Evolutionary conservation across 495 filamentous ascomycete species (phyloP), one percentile per base, ranked within the genome.

Genomic region (Neurospora sp.): DNA sequence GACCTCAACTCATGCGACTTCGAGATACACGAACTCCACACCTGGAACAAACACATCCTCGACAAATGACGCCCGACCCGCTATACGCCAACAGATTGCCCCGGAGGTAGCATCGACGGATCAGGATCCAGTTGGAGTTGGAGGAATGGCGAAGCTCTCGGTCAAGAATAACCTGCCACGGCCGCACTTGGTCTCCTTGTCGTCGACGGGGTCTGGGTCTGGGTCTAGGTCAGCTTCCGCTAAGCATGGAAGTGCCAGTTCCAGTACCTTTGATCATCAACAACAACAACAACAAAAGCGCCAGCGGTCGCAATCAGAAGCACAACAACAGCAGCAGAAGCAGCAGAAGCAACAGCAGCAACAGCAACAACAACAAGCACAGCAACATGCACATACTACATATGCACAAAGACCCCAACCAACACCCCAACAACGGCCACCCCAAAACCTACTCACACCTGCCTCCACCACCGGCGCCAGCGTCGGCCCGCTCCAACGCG

Each of bases 361-460:
- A 2, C 53, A 65, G 1, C 53, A 35, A 4, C 53, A 61, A 35
- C 22, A 31, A 35, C 53, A 65, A 35, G 53, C 27, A 35, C 53
- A 35, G 27, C 53, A 65, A 65, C 22, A 65, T 65, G 53, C 14
- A 31, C 53, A 16, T 7, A 14, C 20, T 61, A 61, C 53, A 61
- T 27, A 14, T 61, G 53, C 53, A 31, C 10, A 35, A 31, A 65
- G 53, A 37, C 53, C 27, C 12, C 22, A 65, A 4, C 53, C 53
- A 0, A 65, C 53, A 37, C 20, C 61, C n/a, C 44, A 75, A 53
- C 72, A 71, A 69, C 76, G 73, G 40, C 73, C 75, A 37, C 73
- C 72, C 40, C 78, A 81, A 75, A 82, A 82, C 48, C 80, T 74
- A 38, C 76, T 82, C 38, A 76, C 80, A 38, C 79, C 76, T 71